Conservation (phyloP, 129 eudicot species). For the Flaveria bidentis region DNA sequence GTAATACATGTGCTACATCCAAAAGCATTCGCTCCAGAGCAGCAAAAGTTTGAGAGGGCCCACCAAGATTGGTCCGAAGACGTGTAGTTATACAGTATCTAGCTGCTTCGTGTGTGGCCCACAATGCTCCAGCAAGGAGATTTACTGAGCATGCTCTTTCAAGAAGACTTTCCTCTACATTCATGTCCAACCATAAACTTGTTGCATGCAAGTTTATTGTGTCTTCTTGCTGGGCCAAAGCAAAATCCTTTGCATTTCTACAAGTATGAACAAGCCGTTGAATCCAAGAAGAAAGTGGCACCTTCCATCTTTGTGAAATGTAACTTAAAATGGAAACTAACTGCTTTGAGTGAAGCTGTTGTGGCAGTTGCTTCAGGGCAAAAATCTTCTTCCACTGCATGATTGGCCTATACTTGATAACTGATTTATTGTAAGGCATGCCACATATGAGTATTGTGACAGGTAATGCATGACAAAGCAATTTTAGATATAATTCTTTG, state of each 20-base stretch:
- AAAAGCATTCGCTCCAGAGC: constrained; percentile 96
- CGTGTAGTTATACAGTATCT: constrained; percentile 93
- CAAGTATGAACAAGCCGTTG: constrained; percentile 76
- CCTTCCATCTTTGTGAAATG: constrained; percentile 98
- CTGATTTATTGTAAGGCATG: constrained; percentile 44
- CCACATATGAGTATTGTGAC: constrained; percentile 66
- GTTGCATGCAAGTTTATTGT: constrained; percentile 41
- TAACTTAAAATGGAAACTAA: constrained; percentile 88
- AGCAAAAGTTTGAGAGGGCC: constrained; percentile 99
- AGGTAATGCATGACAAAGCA: constrained; percentile 72
- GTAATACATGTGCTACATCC: constrained; percentile 81
- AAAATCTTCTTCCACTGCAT: constrained; percentile 85
- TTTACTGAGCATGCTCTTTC: constrained; percentile 69
- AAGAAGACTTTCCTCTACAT: constrained; percentile 68
- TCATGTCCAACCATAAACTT: constrained; percentile 61
- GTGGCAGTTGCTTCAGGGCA: constrained; percentile 86
- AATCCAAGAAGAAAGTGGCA: constrained; percentile 97
- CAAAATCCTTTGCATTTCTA: constrained; percentile 52
- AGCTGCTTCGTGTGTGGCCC: constrained; percentile 99
- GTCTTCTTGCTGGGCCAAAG: constrained; percentile 60
- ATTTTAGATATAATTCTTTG: constrained; percentile 56
- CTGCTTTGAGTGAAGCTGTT: constrained; percentile 92
- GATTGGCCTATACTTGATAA: constrained; percentile 39
- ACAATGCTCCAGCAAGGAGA: constrained; percentile 91
- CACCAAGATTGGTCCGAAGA: constrained; percentile 98